Conservation (phyloP, 331 rosid species). For the Arachis monticola region DNA sequence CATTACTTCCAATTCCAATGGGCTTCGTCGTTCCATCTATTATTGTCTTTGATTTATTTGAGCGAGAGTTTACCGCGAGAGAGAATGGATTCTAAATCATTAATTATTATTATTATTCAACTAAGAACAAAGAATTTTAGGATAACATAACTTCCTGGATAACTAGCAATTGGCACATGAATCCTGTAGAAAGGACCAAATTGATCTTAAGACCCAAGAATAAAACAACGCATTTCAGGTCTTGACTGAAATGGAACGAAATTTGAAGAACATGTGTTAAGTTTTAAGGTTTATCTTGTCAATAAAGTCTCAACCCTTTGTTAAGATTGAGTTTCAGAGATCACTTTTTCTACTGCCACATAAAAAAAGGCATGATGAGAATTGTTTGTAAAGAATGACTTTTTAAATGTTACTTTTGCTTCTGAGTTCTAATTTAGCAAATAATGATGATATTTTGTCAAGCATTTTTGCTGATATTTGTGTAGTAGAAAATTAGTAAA, state of each 20-base stretch:
- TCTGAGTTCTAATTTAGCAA: too few species aligned
- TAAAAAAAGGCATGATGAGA: too few species aligned
- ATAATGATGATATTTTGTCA: too few species aligned
- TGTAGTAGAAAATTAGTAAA: too few species aligned
- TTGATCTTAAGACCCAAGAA: not conserved
- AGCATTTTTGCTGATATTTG: too few species aligned
- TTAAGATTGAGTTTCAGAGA: too few species aligned
- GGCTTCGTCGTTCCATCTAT: not conserved
- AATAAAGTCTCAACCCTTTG: too few species aligned
- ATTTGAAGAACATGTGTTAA: slow-evolving; percentile 3
- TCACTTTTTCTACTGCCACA: too few species aligned
- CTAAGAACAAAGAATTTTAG: not conserved
- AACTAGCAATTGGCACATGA: not conserved
- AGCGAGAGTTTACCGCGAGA: not conserved
- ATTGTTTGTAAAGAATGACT: too few species aligned
- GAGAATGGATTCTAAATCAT: slow-evolving; percentile 22
- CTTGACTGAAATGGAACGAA: slow-evolving; percentile 1
- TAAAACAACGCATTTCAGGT: not conserved
- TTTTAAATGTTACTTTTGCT: too few species aligned
- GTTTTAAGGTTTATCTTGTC: not conserved
- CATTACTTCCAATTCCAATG: not conserved
- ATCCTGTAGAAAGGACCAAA: slow-evolving; percentile 19
- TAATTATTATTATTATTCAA: not conserved
- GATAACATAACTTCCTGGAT: not conserved
- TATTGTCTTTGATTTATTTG: not conserved